phyloP scores from a whole-genome alignment of 1,284 basidiomycete species.

The Naganishia liquefaciens region DNA sequence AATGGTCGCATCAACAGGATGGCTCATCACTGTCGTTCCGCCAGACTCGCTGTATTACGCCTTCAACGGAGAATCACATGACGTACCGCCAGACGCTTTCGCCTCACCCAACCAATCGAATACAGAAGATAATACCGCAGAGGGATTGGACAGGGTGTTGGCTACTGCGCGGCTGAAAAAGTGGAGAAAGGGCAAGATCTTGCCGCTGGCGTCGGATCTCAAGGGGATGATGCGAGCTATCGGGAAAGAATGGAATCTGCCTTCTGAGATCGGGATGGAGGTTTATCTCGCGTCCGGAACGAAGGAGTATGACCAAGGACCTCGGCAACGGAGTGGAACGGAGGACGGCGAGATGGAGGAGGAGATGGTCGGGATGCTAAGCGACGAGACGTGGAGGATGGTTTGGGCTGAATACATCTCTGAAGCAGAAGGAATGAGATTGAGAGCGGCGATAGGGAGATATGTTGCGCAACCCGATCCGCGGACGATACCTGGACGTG shows the following conservation, averaged over 20 bases:
- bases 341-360: constrained; percentile 1
- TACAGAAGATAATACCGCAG: neutral
- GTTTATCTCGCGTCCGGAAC: constrained; percentile 42
- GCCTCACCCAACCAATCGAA: constrained; percentile 4
- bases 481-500: neutral
- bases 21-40: constrained; percentile 32
- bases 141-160: constrained; percentile 4
- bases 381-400: constrained; percentile 30
- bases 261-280: constrained; percentile 46
- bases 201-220: constrained; percentile 49
- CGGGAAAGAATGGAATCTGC: constrained; percentile 51
- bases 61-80: constrained; percentile 1
- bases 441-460: neutral
- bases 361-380: constrained; percentile 15
- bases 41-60: constrained; percentile 31
- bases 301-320: constrained; percentile 1
- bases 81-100: constrained; percentile 8
- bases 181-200: constrained; percentile 48
- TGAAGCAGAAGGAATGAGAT: constrained; percentile 7
- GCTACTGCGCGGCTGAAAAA: constrained; percentile 35
- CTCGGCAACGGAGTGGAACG: too few species aligned
- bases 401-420: constrained; percentile 25
- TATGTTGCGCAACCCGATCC: neutral
- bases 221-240: constrained; percentile 50
- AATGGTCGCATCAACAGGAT: constrained; percentile 23